These are phyloP conservation scores for Endothia cerciana DNA, from an alignment of 2,329 filamentous ascomycete species.

Conservation along the genomic window DNA sequence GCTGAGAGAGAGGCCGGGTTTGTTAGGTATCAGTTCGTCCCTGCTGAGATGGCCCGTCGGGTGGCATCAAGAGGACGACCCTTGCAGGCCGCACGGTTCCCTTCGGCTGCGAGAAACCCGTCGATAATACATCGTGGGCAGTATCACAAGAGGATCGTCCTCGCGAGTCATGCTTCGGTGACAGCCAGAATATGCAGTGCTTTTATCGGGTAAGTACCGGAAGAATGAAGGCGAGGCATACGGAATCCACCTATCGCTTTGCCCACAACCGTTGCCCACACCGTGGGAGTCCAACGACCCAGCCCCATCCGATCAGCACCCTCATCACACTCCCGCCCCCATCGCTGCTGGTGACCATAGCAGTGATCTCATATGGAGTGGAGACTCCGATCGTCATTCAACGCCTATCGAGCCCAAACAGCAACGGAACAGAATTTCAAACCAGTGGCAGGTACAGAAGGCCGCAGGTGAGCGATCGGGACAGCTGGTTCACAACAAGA, in stretches of 20 bases:
- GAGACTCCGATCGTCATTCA: not conserved
- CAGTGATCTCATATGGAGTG: not conserved
- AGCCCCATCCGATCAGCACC: not conserved
- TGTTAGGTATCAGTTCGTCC: not conserved
- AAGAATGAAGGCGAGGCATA: not conserved
- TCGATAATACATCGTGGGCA: slow-evolving; percentile 1
- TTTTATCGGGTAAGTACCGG: not conserved
- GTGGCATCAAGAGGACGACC: not conserved
- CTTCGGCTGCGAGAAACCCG: not conserved
- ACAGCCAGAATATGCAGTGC: not conserved
- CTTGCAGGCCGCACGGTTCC: not conserved
- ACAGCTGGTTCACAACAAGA: not conserved
- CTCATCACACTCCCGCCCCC: not conserved
- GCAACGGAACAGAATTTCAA: not conserved
- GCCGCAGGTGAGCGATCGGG: not conserved
- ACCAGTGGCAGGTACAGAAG: not conserved
- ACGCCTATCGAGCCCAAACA: not conserved
- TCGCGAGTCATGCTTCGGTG: not conserved
- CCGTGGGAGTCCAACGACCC: not conserved
- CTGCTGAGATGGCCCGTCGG: not conserved
- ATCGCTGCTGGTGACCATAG: not conserved
- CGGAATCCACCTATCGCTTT: not conserved
- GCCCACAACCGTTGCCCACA: not conserved
- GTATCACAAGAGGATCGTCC: not conserved
- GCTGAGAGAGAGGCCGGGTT: not conserved